Base-by-base conservation (phyloP, 176 grass and related monocot genomes). In the Chrysopogon serrulatus region DNA sequence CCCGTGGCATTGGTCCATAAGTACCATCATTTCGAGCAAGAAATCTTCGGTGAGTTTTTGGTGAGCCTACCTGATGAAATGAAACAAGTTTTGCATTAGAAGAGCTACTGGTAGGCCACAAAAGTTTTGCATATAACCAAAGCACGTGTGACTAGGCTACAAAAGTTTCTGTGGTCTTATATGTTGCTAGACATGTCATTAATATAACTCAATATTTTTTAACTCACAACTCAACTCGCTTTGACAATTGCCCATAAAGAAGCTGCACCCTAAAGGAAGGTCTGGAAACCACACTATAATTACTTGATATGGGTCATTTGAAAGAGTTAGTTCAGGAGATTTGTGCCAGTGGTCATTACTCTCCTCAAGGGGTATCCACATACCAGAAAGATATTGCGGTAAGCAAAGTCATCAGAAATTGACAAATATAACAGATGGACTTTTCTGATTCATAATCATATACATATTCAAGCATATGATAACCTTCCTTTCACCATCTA, bases 1-100 rank as follows among this genome's bases (percentile, higher is more conserved):
- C 84, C n/a, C 89, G 91, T 78, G 95, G 95, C 92, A 98, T 91
- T 13, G 95, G 95, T 72, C 95, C 95, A 79, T 98, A 98, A 59
- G 92, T 98, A 81, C 95, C 92, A 74, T 86, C 86, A 70, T 91
- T 88, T 42, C 91, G 91, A 78, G 95, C 95, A 86, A 98, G 92
- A 91, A 83, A 98, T 90, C 92, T 98, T 43, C 92, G 84, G 30
- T 98, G 95, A 61, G 95, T 95, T 80, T 91, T 98, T 70, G 95
- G 92, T n/a, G 95, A 93, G 39, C 95, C 92, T 89, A 98, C 92
- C 95, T 95, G 79, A 65, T n/a, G 79, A 48, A 66, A 86, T 28
- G 16, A 86, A 60, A 35, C 13, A 3, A 27, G 65, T 43, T 24
- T 61, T 62, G 24, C 42, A 44, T 67, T 75, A 68, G 7, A 70